Conservation (phyloP, 768 basidiomycete species). For the Rhizopogon sp. region DNA sequence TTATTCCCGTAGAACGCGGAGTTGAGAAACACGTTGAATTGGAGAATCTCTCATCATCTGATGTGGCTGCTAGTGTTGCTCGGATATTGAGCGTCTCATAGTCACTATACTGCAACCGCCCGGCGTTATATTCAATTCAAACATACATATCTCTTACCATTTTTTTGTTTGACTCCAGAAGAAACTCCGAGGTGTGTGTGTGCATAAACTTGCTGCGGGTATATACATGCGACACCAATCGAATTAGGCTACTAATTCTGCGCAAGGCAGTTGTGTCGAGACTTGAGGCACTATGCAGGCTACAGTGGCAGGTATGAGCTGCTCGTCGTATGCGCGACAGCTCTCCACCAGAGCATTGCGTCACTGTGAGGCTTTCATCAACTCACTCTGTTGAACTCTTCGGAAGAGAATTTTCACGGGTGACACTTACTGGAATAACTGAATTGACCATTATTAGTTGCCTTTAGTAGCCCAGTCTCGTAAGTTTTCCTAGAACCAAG, state of each 20-base stretch:
- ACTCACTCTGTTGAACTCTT: no score
- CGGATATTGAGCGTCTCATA: slow-evolving; percentile 44
- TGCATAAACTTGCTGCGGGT: background rate
- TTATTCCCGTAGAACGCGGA: slow-evolving; percentile 54
- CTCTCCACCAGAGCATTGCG: background rate
- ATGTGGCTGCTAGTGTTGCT: slow-evolving; percentile 68
- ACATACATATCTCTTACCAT: background rate
- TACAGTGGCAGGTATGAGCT: background rate
- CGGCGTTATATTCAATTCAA: background rate
- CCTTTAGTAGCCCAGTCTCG: background rate
- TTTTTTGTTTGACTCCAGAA: background rate
- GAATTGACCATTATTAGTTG: no score
- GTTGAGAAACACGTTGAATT: slow-evolving; percentile 78
- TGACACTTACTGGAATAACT: background rate
- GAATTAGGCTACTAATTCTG: background rate
- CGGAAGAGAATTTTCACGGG: no score
- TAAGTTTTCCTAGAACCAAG: background rate
- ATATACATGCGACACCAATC: background rate
- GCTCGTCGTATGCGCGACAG: background rate
- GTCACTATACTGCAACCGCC: background rate
- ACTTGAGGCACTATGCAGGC: background rate
- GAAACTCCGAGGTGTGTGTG: background rate
- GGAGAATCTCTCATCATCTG: slow-evolving; percentile 65
- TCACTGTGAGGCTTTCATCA: background rate
- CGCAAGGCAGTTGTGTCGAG: background rate